Percentiles rank a stretch among this genome's conserved stretches.
phyloP scores from a whole-genome alignment of 139 green algal species.

The Nannochloris sp. region DNA sequence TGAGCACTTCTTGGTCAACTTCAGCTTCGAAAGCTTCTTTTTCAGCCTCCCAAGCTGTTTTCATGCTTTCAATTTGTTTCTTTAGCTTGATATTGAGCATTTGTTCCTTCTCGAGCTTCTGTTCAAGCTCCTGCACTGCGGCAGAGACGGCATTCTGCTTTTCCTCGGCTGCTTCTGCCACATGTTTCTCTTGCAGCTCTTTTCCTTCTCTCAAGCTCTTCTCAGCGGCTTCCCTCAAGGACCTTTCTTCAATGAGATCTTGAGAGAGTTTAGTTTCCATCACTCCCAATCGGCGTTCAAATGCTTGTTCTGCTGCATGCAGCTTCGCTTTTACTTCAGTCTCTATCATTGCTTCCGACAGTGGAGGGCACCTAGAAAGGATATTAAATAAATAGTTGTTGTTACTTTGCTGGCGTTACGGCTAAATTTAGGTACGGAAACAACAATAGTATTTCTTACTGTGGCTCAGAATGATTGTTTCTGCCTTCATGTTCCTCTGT shows the following conservation, averaged over 20 bases:
- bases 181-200: not conserved
- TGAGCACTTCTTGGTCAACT: not conserved
- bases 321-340: conserved; percentile 5
- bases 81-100: conserved; percentile 79
- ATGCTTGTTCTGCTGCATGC: not conserved
- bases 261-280: not conserved
- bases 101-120: conserved; percentile 83
- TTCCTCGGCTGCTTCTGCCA: conserved; percentile 67
- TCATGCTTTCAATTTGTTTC: conserved; percentile 37
- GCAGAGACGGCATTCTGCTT: conserved; percentile 47
- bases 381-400: conserved; percentile 2
- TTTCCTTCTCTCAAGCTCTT: not conserved
- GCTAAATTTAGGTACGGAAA: no score
- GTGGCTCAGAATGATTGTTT: no score
- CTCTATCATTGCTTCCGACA: not conserved
- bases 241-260: not conserved
- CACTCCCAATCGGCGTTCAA: conserved; percentile 40
- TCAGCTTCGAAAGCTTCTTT: not conserved
- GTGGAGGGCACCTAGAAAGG: not conserved
- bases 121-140: conserved; percentile 70
- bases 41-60: conserved; percentile 59
- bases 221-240: not conserved
- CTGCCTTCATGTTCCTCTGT: no score
- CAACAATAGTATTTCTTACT: no score
- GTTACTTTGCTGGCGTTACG: conserved; percentile 34